Base-by-base conservation (phyloP, 768 basidiomycete genomes). In the Naganishia onofrii region DNA sequence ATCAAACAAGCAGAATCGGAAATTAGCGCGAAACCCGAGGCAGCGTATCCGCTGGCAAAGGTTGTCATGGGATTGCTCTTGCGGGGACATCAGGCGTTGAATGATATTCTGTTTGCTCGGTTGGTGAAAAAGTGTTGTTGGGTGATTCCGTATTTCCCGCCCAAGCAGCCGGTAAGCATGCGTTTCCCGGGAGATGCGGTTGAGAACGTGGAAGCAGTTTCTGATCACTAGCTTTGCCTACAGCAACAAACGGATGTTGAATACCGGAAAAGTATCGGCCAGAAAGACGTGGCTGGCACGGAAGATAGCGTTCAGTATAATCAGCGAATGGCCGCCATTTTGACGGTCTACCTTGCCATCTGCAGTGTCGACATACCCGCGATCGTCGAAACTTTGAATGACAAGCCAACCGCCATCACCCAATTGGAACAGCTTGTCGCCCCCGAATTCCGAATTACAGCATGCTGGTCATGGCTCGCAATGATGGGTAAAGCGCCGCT, bases 1-100 rank as follows among this genome's bases (percentile, higher is more conserved):
- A 85, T 97, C 53, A 84, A 90, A 38, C 95, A 97, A 82, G 93
- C 93, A 21, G 93, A 96, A 82, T 90, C 88, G 0, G 95, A 98
- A 80, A 91, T 95, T 10, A 87, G 90, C 0, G 93, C 93, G 2
- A 91, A 94, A 81, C 88, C 90, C 76, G 87, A 88, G 34, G 89
- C 90, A 28, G 93, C 93, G 0, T 84, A 85, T 44, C 95, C 95
- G 0, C 85, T 99, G 28, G 91, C 90, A 0, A 85, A 86, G 36
- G 87, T 96, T 13, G 81, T 90, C 3, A 85, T 89, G 72, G 88
- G 86, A 71, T 84, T 97, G 34, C 38, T 83, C 23, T 54, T 82
- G 6, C 84, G 93, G 66, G 84, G 82, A 51, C 85, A 87, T 63
- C 83, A 84, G 6, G 78, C 81, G 32, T 89, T 99, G 73, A 82